Percentiles rank a stretch among this genome's conserved stretches.
These are phyloP conservation scores for Moesziomyces sp. DNA, from an alignment of 1,284 basidiomycete genomes.

Conservation along the genomic window DNA sequence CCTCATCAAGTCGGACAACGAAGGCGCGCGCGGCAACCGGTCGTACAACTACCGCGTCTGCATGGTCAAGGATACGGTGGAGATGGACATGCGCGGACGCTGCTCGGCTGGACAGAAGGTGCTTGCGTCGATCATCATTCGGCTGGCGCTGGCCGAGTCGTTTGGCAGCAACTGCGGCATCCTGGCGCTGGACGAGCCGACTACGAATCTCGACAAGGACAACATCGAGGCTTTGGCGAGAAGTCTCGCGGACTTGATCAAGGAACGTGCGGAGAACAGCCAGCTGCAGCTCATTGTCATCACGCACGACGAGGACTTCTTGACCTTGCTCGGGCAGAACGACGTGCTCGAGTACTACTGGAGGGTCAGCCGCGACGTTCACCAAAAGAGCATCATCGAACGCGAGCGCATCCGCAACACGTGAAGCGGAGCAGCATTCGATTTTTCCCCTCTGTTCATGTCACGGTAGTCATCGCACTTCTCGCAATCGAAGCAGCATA, in stretches of 20 bases:
- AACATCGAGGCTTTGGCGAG: slow-evolving; percentile 94
- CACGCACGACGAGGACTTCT: slow-evolving; percentile 67
- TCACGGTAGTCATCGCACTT: background rate
- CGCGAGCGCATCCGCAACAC: slow-evolving; percentile 44
- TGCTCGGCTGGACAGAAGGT: slow-evolving; percentile 99
- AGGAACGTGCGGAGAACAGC: slow-evolving; percentile 72
- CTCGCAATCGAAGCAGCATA: background rate
- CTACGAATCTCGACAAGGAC: slow-evolving; percentile 94
- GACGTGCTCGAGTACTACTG: slow-evolving; percentile 64
- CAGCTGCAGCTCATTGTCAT: slow-evolving; percentile 99
- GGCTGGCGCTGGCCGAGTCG: slow-evolving; percentile 95
- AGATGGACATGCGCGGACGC: slow-evolving; percentile 99
- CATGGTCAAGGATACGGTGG: slow-evolving; percentile 98
- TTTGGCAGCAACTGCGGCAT: slow-evolving; percentile 98
- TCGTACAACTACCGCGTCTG: slow-evolving; percentile 98
- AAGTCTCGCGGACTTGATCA: slow-evolving; percentile 79
- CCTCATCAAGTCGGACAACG: slow-evolving; percentile 91
- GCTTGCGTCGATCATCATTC: slow-evolving; percentile 97
- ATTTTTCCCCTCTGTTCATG: background rate
- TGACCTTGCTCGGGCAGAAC: slow-evolving; percentile 56
- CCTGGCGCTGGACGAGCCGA: slow-evolving; percentile 96
- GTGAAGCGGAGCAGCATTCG: background rate
- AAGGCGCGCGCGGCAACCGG: slow-evolving; percentile 73
- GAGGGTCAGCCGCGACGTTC: slow-evolving; percentile 59
- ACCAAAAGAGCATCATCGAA: slow-evolving; percentile 57